Base-by-base conservation (phyloP, 2,329 filamentous ascomycete genomes). In the Thielaviopsis euricoi region DNA sequence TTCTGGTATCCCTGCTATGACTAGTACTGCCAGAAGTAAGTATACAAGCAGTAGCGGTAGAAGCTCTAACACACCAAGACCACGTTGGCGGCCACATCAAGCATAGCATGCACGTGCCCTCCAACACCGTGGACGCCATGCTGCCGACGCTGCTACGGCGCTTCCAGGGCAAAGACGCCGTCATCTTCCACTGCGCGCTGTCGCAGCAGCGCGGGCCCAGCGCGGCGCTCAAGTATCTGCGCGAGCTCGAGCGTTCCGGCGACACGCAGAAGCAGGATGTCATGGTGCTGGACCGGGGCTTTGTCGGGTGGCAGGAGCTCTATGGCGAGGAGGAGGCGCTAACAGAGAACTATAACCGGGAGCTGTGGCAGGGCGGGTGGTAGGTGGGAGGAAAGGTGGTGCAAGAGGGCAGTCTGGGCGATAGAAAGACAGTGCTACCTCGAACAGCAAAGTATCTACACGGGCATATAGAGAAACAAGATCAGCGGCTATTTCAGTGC, bases 101-200 rank as follows among this genome's bases (percentile, higher is more conserved):
- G 60, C 81, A 82, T 60, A 86, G 84, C 37, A 80, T 78, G 55
- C 87, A 95, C 75, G 77, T 88, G 13, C 89, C 93, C 0, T 86
- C 80, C 55, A 72, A 72, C 52, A 80, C 81, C 19, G 79, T 97
- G 53, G 87, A 95, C 65, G 79, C 80, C 67, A 81, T 78, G 63
- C 81, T 93, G 69, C 86, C 90, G 0, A 87, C 89, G 62, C 80
- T 98, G n/a, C 76, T 95, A 13, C 82, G 88, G 58, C 82, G 79
- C 50, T 78, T 96, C 53, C 74, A 81, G 63, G 82, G 85, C 66
- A 89, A 89, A 69, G 81, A 93, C 58, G 85, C 79, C 12, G 89
- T 98, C 15, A 81, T 98, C 1, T 98, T 98, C 70, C 93, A 98
- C 73, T 98, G 93, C 71, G 86, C 87, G 19, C 74, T 97, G 58